phyloP scores from a whole-genome alignment of 2,329 filamentous ascomycete genomes.

The Pseudopyrenochaeta lycopersici region DNA sequence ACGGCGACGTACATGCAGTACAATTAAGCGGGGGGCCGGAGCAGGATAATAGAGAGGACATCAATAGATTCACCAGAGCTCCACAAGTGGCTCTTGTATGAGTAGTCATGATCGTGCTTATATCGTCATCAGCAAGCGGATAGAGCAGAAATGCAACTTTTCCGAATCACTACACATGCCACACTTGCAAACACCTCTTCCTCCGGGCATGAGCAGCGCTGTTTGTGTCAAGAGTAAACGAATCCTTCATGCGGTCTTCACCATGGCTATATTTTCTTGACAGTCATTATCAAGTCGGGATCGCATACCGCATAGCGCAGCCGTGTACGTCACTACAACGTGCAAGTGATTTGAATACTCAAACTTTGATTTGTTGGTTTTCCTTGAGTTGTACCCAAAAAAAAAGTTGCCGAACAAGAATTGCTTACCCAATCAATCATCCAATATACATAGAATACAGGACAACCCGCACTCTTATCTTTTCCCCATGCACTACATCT shows the following conservation, averaged over 20 bases:
- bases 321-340: no score
- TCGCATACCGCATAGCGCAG: no score
- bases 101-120: conserved; percentile 1
- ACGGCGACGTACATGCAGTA: conserved; percentile 99
- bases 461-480: conserved; percentile 13
- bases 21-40: conserved; percentile 69
- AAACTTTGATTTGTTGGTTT: no score
- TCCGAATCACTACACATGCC: background rate
- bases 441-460: conserved; percentile 50
- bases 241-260: no score
- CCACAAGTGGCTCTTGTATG: background rate
- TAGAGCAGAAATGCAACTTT: background rate
- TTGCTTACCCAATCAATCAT: conserved; percentile 26
- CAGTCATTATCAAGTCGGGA: no score
- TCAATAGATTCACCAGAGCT: background rate
- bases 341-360: no score
- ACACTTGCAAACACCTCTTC: background rate
- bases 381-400: no score
- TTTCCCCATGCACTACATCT: conserved; percentile 5
- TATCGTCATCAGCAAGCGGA: background rate
- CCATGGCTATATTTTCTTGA: no score
- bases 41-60: background rate
- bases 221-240: no score
- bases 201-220: no score
- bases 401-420: conserved; percentile 7